Evolutionary conservation across 768 basidiomycete genomes (phyloP).

Genomic region (Xanthoconium stramineum): DNA sequence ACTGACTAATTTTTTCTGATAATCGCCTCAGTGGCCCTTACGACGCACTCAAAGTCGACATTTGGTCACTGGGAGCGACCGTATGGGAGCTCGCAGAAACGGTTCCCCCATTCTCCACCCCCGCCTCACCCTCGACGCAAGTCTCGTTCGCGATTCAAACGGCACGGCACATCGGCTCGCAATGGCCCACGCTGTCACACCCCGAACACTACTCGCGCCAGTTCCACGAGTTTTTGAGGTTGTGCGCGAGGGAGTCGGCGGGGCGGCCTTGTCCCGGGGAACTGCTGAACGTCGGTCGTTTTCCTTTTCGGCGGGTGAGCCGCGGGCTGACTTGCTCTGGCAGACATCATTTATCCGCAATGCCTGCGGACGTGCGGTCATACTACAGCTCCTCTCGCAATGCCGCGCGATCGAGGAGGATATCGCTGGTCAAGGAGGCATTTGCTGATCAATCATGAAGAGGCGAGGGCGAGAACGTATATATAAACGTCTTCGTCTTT

Average conservation of each 20-base stretch:
- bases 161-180: slow-evolving; percentile 43
- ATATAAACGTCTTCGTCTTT: no score
- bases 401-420: slow-evolving; percentile 64
- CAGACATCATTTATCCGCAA: slow-evolving; percentile 66
- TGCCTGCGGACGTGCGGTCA: slow-evolving; percentile 65
- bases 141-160: slow-evolving; percentile 39
- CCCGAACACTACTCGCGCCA: slow-evolving; percentile 61
- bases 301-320: background rate
- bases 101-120: slow-evolving; percentile 65
- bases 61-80: slow-evolving; percentile 82
- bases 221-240: slow-evolving; percentile 69
- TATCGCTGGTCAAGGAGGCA: slow-evolving; percentile 18
- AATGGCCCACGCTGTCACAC: slow-evolving; percentile 62
- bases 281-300: slow-evolving; percentile 51
- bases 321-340: background rate
- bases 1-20: slow-evolving; percentile 3
- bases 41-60: slow-evolving; percentile 69
- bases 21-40: slow-evolving; percentile 53
- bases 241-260: slow-evolving; percentile 60
- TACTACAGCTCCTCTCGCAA: slow-evolving; percentile 61
- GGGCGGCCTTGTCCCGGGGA: slow-evolving; percentile 55
- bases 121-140: slow-evolving; percentile 19
- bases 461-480: no score
- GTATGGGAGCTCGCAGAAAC: slow-evolving; percentile 81
- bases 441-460: background rate